A percentile compares a stretch with the other conserved stretches of the same genome.
Evolutionary conservation across 352 stramenopile species (phyloP).

Genomic region (Phytophthora pinifolia): DNA sequence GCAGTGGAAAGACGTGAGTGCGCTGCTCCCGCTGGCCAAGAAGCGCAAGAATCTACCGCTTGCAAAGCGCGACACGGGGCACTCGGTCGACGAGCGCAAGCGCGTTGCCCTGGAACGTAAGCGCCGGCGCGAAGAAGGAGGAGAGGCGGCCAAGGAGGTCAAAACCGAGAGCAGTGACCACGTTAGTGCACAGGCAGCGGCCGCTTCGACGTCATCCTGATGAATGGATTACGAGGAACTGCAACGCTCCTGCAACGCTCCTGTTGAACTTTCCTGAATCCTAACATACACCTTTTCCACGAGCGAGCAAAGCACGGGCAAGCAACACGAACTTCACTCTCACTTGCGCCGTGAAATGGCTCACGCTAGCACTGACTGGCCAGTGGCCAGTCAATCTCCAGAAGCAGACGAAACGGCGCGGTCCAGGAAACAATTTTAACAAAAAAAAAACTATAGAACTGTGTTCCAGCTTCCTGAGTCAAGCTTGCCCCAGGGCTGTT

Average conservation of each 20-base stretch:
- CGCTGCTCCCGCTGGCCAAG: slow-evolving; percentile 54
- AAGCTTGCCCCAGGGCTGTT: slow-evolving; percentile 3
- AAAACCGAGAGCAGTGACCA: slow-evolving; percentile 18
- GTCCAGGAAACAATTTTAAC: slow-evolving; percentile 5
- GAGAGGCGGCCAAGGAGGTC: slow-evolving; percentile 13
- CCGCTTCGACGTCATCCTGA: slow-evolving; percentile 15
- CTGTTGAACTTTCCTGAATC: no score
- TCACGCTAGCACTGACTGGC: no score
- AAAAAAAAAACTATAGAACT: slow-evolving; percentile 4
- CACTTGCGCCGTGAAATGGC: no score
- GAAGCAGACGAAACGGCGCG: slow-evolving; percentile 11
- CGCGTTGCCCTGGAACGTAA: slow-evolving; percentile 72
- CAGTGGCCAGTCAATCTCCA: slow-evolving; percentile 28
- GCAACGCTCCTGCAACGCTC: no score
- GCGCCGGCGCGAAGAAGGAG: slow-evolving; percentile 48
- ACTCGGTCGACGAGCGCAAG: slow-evolving; percentile 84
- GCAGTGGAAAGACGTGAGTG: slow-evolving; percentile 59
- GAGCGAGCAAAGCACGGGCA: background rate
- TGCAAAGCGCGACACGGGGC: slow-evolving; percentile 62
- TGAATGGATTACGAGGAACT: slow-evolving; percentile 5
- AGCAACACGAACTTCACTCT: slow-evolving; percentile 3
- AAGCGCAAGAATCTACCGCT: slow-evolving; percentile 66
- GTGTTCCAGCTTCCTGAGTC: background rate
- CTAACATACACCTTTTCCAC: no score
- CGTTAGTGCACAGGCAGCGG: slow-evolving; percentile 9